These are phyloP conservation scores for Mucor mucedo DNA, from an alignment of 371 early-diverging fungal genomes.

Conservation along the genomic window DNA sequence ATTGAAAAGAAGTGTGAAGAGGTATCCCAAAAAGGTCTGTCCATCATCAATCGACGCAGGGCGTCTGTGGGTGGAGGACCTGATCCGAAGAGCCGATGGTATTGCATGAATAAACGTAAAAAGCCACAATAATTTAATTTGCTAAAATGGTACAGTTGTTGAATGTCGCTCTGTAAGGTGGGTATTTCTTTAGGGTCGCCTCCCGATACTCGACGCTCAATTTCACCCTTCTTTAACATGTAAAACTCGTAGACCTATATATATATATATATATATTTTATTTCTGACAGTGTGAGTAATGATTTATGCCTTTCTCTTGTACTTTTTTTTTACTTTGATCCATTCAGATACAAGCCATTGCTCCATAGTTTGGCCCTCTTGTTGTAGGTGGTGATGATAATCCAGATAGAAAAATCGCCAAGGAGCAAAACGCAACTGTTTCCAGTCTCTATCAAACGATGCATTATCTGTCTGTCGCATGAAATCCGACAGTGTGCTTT, in stretches of 20 bases:
- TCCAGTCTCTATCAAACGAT: slow-evolving; percentile 23
- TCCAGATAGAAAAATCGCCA: slow-evolving; percentile 28
- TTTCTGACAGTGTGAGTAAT: no score
- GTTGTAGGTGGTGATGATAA: slow-evolving; percentile 1
- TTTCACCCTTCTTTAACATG: slow-evolving; percentile 22
- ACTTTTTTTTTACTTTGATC: slow-evolving; percentile 14
- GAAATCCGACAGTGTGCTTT: slow-evolving; percentile 2
- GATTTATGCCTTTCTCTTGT: no score
- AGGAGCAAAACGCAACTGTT: slow-evolving; percentile 3
- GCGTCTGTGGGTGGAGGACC: background rate
- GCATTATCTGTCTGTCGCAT: slow-evolving; percentile 6
- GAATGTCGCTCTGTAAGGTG: slow-evolving; percentile 15
- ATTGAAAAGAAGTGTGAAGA: slow-evolving; percentile 1
- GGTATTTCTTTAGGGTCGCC: background rate
- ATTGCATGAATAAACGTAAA: slow-evolving; percentile 16
- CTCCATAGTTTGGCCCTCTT: background rate
- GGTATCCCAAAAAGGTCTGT: slow-evolving; percentile 16
- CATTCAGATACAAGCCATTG: slow-evolving; percentile 17
- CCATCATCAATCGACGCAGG: background rate
- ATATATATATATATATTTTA: background rate
- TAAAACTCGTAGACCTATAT: slow-evolving; percentile 27
- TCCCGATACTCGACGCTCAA: slow-evolving; percentile 17
- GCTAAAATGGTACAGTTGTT: slow-evolving; percentile 19
- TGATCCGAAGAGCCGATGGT: slow-evolving; percentile 10
- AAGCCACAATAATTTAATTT: slow-evolving; percentile 29